Evolutionary conservation across 208 protist species (phyloP), one percentile per base, ranked within the genome.

Genomic region (Acanthamoeba castellanii): DNA sequence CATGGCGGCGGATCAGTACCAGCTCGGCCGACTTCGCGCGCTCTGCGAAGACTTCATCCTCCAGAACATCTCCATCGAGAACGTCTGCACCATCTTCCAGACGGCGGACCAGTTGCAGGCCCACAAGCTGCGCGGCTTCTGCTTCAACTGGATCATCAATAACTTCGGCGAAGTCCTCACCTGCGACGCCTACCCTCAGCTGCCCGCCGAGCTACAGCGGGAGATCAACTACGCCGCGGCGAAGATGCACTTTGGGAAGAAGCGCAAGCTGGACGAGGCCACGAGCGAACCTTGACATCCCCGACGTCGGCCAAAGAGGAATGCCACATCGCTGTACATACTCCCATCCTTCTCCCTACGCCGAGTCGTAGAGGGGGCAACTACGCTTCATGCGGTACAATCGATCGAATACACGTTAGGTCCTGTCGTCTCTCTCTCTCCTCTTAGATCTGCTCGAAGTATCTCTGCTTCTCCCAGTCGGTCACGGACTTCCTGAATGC

Each of bases 1-100:
- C 82, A 90, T 90, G 82, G 82, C 82, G 20, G 82, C 82, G 18
- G 82, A 90, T 25, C 82, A 90, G 55, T 90, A 90, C 82, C 82
- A 90, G 55, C 82, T 90, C 50, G 34, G 6, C 14, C 82, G 82
- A 13, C 82, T 90, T 30, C 45, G 82, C 18, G 82, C 82, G 30
- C 82, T 90, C 55, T 90, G 82, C 55, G 82, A 90, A 25, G 47
- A 90, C 82, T 90, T 70, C 55, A 90, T 90, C 55, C 82, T 90
- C 30, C 82, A 90, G 57, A 90, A 90, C 50, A 90, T 90, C 82
- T 70, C 52, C 18, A 59, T 90, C 52, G 82, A 90, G 11, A 90
- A 90, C 82, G 82, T 90, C n/a, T 90, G 82, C 82, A 90, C 82
- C 82, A 90, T 90, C 82, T 90, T 70, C 82, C 82, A 90, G 82